Conservation (phyloP, 177 flowering plant genomes). For the Vitis hybrid region DNA sequence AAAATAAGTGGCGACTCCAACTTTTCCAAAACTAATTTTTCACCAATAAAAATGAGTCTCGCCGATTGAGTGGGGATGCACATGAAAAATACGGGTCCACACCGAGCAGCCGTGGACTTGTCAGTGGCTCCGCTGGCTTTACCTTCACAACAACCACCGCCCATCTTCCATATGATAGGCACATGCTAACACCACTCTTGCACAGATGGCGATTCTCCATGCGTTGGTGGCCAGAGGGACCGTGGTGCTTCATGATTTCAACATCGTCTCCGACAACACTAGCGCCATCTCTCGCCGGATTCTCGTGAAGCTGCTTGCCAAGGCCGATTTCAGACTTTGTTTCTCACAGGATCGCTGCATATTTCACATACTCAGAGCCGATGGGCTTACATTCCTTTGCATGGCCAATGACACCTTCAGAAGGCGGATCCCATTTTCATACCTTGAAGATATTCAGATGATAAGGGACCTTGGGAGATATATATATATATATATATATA, state of each 20-base stretch:
- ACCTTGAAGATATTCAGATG: too few relatives aligned
- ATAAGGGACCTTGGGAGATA: conserved; percentile 80
- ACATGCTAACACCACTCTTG: too few relatives aligned
- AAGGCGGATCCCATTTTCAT: conserved; percentile 20
- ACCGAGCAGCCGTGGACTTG: not conserved
- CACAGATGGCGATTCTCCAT: conserved; percentile 79
- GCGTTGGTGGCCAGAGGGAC: conserved; percentile 90
- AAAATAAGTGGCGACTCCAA: too few relatives aligned
- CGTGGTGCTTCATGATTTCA: conserved; percentile 84
- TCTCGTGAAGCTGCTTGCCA: conserved; percentile 74
- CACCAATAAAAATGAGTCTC: too few relatives aligned
- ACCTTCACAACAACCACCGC: too few relatives aligned
- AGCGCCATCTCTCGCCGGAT: conserved; percentile 85
- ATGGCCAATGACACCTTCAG: conserved; percentile 98
- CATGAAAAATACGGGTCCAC: too few relatives aligned
- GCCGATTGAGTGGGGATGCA: too few relatives aligned
- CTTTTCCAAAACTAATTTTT: too few relatives aligned
- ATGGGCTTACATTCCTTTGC: conserved; percentile 82
- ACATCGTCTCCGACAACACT: conserved; percentile 89
- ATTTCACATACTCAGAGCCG: conserved; percentile 80
- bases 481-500: conserved; percentile 53
- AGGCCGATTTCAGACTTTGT: conserved; percentile 77
- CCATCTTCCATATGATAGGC: too few relatives aligned
- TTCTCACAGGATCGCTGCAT: conserved; percentile 95
- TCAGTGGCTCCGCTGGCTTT: not conserved